Conservation (phyloP, 352 stramenopile genomes). For the Phytophthora brassicae region DNA sequence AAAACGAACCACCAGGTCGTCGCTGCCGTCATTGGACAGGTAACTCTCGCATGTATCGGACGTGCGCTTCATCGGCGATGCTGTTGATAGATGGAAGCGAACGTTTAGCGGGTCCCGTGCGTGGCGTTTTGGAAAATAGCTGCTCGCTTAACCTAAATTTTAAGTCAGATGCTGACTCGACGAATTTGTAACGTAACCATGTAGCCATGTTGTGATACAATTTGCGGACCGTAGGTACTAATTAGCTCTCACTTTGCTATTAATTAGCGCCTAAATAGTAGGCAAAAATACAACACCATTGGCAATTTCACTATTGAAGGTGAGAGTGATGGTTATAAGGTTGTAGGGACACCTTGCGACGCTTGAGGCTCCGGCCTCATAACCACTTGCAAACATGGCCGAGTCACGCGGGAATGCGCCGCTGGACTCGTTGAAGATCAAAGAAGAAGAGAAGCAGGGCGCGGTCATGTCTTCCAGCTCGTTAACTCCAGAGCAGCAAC, state of each 20-base stretch:
- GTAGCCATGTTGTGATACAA: neutral
- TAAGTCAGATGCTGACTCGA: constrained; percentile 10
- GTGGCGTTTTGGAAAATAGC: no score
- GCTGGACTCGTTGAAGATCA: neutral
- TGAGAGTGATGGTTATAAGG: constrained; percentile 1
- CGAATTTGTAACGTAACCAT: neutral
- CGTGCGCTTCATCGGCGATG: neutral
- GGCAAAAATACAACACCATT: no score
- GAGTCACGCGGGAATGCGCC: constrained; percentile 11
- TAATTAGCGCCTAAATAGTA: no score
- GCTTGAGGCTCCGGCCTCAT: constrained; percentile 9
- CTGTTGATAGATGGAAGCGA: no score
- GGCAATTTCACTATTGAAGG: neutral
- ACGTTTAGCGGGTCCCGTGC: no score
- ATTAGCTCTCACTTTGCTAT: no score
- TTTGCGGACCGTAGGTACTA: no score
- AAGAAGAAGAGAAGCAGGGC: constrained; percentile 4
- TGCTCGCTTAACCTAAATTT: neutral
- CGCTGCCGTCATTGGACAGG: constrained; percentile 43
- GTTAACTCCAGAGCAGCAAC: constrained; percentile 49
- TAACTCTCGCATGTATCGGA: constrained; percentile 42
- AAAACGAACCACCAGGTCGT: constrained; percentile 60
- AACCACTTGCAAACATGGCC: constrained; percentile 21
- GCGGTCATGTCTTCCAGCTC: constrained; percentile 1
- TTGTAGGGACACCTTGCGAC: constrained; percentile 16